Conservation (phyloP, 176 grass and related monocot genomes). For the Raddia guianensis region DNA sequence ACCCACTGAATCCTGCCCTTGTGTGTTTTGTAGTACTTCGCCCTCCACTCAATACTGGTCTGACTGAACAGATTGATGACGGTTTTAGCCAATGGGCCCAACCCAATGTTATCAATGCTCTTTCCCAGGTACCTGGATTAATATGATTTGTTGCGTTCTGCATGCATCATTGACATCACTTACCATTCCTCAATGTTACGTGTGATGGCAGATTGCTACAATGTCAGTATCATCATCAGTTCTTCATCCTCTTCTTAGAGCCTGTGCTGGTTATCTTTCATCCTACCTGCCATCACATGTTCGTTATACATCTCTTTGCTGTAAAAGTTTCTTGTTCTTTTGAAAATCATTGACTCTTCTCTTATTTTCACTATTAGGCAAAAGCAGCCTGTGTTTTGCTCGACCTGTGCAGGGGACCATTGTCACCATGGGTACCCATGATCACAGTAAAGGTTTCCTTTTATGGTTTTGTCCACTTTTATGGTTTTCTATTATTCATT, state of each 20-base stretch:
- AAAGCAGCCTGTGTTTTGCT: slow-evolving; percentile 92
- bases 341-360: slow-evolving; percentile 25
- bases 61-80: slow-evolving; percentile 77
- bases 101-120: slow-evolving; percentile 71
- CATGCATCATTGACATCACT: slow-evolving; percentile 36
- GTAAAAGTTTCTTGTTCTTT: slow-evolving; percentile 29
- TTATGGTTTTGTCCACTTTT: slow-evolving; percentile 36
- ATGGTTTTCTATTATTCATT: slow-evolving; percentile 37
- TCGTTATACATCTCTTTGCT: slow-evolving; percentile 48
- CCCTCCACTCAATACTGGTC: slow-evolving; percentile 60
- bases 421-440: slow-evolving; percentile 81
- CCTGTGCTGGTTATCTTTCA: slow-evolving; percentile 92
- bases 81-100: slow-evolving; percentile 85
- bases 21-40: slow-evolving; percentile 67
- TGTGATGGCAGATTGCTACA: slow-evolving; percentile 74
- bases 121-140: slow-evolving; percentile 74
- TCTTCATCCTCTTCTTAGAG: slow-evolving; percentile 81
- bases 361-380: slow-evolving; percentile 59
- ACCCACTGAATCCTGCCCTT: slow-evolving; percentile 26
- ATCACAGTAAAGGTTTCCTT: slow-evolving; percentile 76
- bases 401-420: slow-evolving; percentile 81
- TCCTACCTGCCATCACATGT: slow-evolving; percentile 87
- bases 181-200: slow-evolving; percentile 44
- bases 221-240: slow-evolving; percentile 78
- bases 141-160: slow-evolving; percentile 37